Conservation (phyloP, 208 protist species). For the Trypanosomatidae sp. region DNA sequence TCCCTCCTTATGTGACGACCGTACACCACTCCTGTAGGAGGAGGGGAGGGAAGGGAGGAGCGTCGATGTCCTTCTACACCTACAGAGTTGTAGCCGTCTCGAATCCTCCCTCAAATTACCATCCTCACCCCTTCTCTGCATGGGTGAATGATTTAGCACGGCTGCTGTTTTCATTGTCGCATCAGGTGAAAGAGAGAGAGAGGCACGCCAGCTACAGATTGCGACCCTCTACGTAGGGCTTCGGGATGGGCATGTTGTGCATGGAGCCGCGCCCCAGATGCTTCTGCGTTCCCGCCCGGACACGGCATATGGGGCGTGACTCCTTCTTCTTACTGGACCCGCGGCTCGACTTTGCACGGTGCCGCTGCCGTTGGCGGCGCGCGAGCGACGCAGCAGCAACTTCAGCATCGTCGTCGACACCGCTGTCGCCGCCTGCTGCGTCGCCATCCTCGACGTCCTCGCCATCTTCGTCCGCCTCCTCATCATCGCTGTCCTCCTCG, state of each 20-base stretch:
- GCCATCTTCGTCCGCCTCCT: conserved; percentile 15
- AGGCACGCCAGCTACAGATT: conserved; percentile 23
- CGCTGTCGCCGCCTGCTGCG: neutral
- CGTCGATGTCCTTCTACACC: neutral
- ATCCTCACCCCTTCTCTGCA: neutral
- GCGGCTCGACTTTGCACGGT: neutral
- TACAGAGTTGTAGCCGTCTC: neutral
- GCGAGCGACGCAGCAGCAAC: neutral
- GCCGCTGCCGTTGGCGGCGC: neutral
- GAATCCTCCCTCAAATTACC: neutral
- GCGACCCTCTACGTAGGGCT: conserved; percentile 80
- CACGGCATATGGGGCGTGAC: conserved; percentile 1
- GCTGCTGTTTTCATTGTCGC: neutral
- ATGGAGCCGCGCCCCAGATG: conserved; percentile 73
- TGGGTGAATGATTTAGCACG: neutral
- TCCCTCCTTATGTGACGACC: neutral
- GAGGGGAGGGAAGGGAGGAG: neutral
- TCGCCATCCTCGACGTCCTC: conserved; percentile 3
- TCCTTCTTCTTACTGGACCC: conserved; percentile 8
- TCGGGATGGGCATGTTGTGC: conserved; percentile 78
- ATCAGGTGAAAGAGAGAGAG: conserved; percentile 9
- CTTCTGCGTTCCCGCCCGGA: conserved; percentile 44
- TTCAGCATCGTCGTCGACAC: conserved; percentile 3
- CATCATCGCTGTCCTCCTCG: conserved; percentile 30
- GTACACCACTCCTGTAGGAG: neutral